Evolutionary conservation across 1,284 basidiomycete genomes (phyloP).

Genomic region (Ustilago cynodontis): DNA sequence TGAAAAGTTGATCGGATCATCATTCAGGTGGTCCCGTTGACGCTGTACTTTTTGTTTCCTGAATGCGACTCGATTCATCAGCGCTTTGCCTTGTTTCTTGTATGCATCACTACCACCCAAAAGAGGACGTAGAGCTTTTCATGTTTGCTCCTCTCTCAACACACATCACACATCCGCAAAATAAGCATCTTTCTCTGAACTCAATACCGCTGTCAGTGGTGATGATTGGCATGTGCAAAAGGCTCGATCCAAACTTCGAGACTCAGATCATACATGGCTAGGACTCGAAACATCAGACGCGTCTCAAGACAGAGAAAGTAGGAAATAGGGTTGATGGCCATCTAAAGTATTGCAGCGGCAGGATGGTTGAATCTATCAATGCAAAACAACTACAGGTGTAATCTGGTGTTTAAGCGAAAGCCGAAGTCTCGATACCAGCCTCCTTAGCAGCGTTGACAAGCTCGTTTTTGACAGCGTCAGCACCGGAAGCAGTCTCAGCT

Average conservation of each 20-base stretch:
- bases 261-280: too few relatives aligned
- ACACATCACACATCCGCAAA: slow-evolving; percentile 22
- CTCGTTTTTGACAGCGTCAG: slow-evolving; percentile 70
- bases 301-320: background rate
- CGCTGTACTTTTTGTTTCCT: slow-evolving; percentile 42
- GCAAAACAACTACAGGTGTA: background rate
- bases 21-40: slow-evolving; percentile 10
- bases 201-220: slow-evolving; percentile 3
- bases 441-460: slow-evolving; percentile 73
- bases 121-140: slow-evolving; percentile 8
- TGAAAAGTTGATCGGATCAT: slow-evolving; percentile 20
- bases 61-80: slow-evolving; percentile 20
- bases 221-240: background rate
- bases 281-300: too few relatives aligned
- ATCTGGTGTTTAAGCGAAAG: slow-evolving; percentile 49
- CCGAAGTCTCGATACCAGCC: slow-evolving; percentile 59
- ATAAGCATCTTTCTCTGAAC: slow-evolving; percentile 44
- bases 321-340: background rate
- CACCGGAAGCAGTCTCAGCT: slow-evolving; percentile 68
- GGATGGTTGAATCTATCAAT: slow-evolving; percentile 8
- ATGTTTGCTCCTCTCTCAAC: slow-evolving; percentile 10
- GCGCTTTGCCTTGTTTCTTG: slow-evolving; percentile 3
- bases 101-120: slow-evolving; percentile 21
- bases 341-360: slow-evolving; percentile 12
- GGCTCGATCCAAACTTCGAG: too few relatives aligned